Conservation (phyloP, 2,329 filamentous ascomycete genomes). For the Pyricularia sp. region DNA sequence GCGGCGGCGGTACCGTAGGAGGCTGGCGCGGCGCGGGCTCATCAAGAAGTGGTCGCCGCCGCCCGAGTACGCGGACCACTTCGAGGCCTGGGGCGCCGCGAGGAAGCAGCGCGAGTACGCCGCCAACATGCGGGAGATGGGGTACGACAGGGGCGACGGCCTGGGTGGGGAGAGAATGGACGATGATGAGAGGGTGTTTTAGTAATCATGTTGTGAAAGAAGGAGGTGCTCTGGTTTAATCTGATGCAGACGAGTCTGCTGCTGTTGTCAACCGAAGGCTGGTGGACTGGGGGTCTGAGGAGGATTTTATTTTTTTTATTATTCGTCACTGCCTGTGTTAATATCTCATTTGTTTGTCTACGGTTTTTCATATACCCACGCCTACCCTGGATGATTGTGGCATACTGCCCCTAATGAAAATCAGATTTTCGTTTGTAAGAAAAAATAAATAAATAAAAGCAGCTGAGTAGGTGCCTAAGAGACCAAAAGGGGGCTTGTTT, state of each 20-base stretch:
- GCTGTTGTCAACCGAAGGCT: background rate
- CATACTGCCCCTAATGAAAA: background rate
- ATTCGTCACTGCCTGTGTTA: background rate
- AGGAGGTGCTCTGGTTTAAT: background rate
- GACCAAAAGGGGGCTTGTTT: no score
- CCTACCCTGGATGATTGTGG: background rate
- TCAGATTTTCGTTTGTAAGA: background rate
- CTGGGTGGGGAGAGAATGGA: conserved; percentile 21
- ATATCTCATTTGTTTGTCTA: background rate
- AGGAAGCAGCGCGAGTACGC: conserved; percentile 26
- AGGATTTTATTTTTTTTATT: background rate
- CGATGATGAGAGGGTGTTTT: conserved; percentile 11
- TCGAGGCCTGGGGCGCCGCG: conserved; percentile 30
- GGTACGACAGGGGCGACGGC: conserved; percentile 22
- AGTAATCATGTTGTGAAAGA: background rate
- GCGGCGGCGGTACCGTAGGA: conserved; percentile 34
- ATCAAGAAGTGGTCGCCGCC: conserved; percentile 21
- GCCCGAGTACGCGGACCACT: conserved; percentile 27
- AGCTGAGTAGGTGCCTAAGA: no score
- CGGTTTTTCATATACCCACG: background rate
- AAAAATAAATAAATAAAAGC: background rate
- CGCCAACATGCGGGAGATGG: conserved; percentile 25
- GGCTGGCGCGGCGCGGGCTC: conserved; percentile 34
- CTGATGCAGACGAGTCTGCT: background rate
- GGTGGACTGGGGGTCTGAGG: background rate